Evolutionary conservation across 2,329 filamentous ascomycete genomes (phyloP).

Genomic region (Fusarium sp.): DNA sequence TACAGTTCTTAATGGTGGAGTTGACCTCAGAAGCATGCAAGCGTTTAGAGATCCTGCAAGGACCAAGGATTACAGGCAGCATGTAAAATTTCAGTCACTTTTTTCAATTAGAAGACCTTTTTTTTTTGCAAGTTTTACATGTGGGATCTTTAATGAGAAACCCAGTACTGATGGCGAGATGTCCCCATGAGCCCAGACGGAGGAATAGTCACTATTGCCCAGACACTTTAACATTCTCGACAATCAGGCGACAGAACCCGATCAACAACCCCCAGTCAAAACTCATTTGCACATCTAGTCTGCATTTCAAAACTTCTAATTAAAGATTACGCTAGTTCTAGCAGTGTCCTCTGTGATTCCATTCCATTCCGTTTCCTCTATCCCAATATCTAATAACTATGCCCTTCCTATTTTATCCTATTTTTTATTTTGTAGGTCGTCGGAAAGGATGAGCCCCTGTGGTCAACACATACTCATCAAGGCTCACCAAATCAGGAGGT

Average conservation of each 20-base stretch:
- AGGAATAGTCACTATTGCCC: not conserved
- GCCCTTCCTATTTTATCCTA: not conserved
- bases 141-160: too few relatives aligned
- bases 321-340: not conserved
- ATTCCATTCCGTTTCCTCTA: not conserved
- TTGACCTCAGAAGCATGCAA: not conserved
- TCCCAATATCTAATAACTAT: not conserved
- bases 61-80: not conserved
- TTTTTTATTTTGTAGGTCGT: constrained; percentile 18
- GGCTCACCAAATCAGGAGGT: constrained; percentile 69
- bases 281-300: not conserved
- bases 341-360: not conserved
- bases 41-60: not conserved
- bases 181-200: not conserved
- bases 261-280: not conserved
- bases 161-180: not conserved
- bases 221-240: not conserved
- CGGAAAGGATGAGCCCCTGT: constrained; percentile 63
- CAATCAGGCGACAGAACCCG: not conserved
- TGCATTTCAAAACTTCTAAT: not conserved
- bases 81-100: not conserved
- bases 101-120: not conserved
- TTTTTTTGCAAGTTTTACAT: too few relatives aligned
- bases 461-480: constrained; percentile 76
- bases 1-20: not conserved